Conservation (phyloP, 192 early-diverging fungal genomes). For the Entomortierella beljakovae region DNA sequence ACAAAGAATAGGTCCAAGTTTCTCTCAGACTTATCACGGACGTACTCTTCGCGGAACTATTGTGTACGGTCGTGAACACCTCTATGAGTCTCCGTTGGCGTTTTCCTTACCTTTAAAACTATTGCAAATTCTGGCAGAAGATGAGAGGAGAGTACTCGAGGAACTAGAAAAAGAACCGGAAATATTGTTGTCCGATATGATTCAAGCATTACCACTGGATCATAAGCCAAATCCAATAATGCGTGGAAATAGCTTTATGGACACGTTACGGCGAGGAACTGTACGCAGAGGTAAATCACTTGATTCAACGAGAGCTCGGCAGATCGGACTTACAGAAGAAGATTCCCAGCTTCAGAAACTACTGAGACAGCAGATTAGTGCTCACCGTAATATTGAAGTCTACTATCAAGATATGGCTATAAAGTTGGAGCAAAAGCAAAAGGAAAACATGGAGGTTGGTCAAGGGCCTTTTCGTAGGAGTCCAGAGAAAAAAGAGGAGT, state of each 20-base stretch:
- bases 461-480: conserved; percentile 46
- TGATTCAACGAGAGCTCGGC: conserved; percentile 25
- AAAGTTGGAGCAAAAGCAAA: conserved; percentile 38
- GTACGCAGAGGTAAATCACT: conserved; percentile 5
- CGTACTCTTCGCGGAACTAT: conserved; percentile 26
- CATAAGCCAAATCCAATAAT: conserved; percentile 47
- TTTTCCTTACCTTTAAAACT: conserved; percentile 39
- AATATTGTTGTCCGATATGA: conserved; percentile 32
- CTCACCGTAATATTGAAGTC: conserved; percentile 38
- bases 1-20: conserved; percentile 23
- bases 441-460: conserved; percentile 37
- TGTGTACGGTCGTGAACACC: conserved; percentile 37
- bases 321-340: conserved; percentile 23
- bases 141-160: conserved; percentile 33
- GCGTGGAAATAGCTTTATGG: conserved; percentile 36
- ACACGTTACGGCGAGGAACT: conserved; percentile 20
- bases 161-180: conserved; percentile 35
- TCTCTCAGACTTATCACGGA: conserved; percentile 41
- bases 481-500: conserved; percentile 46
- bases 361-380: conserved; percentile 39
- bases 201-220: conserved; percentile 43
- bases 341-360: conserved; percentile 45
- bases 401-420: conserved; percentile 34
- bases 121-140: conserved; percentile 30
- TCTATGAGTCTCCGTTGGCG: conserved; percentile 45